These are phyloP conservation scores for Diutina scorzettiae DNA, from an alignment of 1,139 yeast genomes.

Conservation along the genomic window DNA sequence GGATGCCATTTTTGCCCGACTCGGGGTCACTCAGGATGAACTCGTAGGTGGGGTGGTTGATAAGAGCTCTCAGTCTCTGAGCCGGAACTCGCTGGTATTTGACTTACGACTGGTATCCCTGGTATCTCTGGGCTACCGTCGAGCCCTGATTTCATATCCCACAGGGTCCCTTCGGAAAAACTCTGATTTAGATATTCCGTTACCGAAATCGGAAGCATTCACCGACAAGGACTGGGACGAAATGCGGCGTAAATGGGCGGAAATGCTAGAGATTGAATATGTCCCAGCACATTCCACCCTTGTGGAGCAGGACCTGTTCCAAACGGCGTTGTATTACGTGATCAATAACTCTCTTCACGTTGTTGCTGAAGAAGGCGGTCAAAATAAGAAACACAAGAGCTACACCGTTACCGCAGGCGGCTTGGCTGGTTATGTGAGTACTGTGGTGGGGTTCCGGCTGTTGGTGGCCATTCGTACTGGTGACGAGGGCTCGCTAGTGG, in stretches of 20 bases:
- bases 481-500: slow-evolving; percentile 49
- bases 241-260: slow-evolving; percentile 53
- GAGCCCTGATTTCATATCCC: background rate
- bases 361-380: slow-evolving; percentile 13
- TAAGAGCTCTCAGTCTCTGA: slow-evolving; percentile 1
- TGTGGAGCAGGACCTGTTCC: slow-evolving; percentile 51
- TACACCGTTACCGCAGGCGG: slow-evolving; percentile 69
- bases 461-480: slow-evolving; percentile 49
- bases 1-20: slow-evolving; percentile 59
- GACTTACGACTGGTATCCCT: background rate
- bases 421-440: slow-evolving; percentile 76
- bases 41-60: background rate
- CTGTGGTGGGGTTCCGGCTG: slow-evolving; percentile 70
- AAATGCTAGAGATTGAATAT: slow-evolving; percentile 44
- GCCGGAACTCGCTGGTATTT: slow-evolving; percentile 6
- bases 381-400: slow-evolving; percentile 17
- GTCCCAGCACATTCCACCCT: slow-evolving; percentile 44
- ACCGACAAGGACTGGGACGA: background rate
- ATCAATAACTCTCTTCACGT: slow-evolving; percentile 70
- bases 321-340: slow-evolving; percentile 69
- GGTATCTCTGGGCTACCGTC: background rate
- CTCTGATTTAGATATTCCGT: background rate
- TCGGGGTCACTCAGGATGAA: slow-evolving; percentile 47
- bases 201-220: background rate
- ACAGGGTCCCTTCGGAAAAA: background rate